Conservation (phyloP, 2,329 filamentous ascomycete species). For the Xylaria sp. region DNA sequence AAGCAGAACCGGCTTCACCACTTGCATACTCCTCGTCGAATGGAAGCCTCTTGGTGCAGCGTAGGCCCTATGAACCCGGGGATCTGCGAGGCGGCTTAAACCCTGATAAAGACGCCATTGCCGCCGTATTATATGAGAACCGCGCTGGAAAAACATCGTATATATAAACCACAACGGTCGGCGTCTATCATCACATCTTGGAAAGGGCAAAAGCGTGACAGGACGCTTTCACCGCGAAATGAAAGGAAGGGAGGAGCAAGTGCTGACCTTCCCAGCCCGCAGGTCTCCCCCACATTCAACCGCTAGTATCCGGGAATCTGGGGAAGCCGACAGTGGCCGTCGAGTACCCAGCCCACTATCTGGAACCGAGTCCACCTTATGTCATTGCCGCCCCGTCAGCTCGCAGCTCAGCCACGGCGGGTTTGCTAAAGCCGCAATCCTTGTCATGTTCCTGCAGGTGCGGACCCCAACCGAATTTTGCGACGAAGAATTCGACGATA, state of each 20-base stretch:
- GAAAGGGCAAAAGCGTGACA: background rate
- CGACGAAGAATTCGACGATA: slow-evolving; percentile 4
- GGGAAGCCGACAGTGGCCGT: slow-evolving; percentile 33
- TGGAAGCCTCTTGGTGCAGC: slow-evolving; percentile 51
- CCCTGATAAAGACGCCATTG: slow-evolving; percentile 53
- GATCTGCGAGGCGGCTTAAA: slow-evolving; percentile 41
- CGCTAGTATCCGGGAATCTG: slow-evolving; percentile 34
- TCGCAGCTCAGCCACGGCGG: slow-evolving; percentile 12
- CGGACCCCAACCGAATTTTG: slow-evolving; percentile 12
- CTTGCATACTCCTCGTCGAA: slow-evolving; percentile 51
- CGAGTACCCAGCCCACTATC: background rate
- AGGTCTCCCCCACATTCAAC: slow-evolving; percentile 30
- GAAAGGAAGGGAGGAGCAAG: background rate
- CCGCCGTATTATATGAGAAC: slow-evolving; percentile 52
- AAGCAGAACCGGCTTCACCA: slow-evolving; percentile 77
- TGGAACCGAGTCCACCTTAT: background rate
- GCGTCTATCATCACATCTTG: slow-evolving; percentile 4
- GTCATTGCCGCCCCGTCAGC: too few relatives aligned
- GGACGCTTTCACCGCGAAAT: background rate
- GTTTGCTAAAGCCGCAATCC: slow-evolving; percentile 1
- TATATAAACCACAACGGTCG: slow-evolving; percentile 5
- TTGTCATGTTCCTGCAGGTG: slow-evolving; percentile 4
- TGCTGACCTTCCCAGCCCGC: slow-evolving; percentile 15
- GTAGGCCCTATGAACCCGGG: slow-evolving; percentile 32
- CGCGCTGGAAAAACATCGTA: slow-evolving; percentile 59